Evolutionary conservation across 2,329 filamentous ascomycete species (phyloP), one percentile per base, ranked within the genome.

Genomic region (Drechslera avenae): DNA sequence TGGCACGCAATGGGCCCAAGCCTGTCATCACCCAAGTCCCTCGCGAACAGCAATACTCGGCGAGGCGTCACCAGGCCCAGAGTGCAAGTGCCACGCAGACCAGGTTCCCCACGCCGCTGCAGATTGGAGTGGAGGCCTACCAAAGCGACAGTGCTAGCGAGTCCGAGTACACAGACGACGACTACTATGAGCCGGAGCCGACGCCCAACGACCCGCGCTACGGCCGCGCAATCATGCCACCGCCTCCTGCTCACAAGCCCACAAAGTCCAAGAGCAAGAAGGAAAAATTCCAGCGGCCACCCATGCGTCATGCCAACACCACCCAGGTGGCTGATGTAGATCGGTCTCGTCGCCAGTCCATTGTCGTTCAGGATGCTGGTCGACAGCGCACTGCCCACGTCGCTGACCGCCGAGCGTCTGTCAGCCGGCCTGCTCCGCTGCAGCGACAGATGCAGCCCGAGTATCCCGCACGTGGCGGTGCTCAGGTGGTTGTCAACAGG

Each of bases 371-470:
- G 26, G 26, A 28, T 28, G 26, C 26, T 12, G 26, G 26, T 10
- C 26, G 26, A 28, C 26, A 28, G 26, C 26, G 26, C 26, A 28
- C 9, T 28, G 26, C 26, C 10, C 26, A 58, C 16, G 54, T 49
- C 13, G 13, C 33, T 17, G 34, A 45, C 9, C 58, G 58, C 41
- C 56, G 52, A 30, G n/a, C 39, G 39, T 52, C 50, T 0, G 30
- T 59, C 23, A 68, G 65, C 39, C 69, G 71, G 31, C 73, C 73
- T 7, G 65, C 72, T 4, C 54, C 73, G 17, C 73, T 66, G 19
- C 50, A 65, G 3, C 70, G 69, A 14, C 71, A 73, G 41, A 60
- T 68, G 2, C 67, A 64, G 21, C 70, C 69, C 9, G 59, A 63
- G 12, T 68, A 66, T 33, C 59, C 65, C 19, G 63, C 62, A 14